Evolutionary conservation across 2,329 filamentous ascomycete species (phyloP), one percentile per base, ranked within the genome.

Genomic region (Penicillium sumatraense): DNA sequence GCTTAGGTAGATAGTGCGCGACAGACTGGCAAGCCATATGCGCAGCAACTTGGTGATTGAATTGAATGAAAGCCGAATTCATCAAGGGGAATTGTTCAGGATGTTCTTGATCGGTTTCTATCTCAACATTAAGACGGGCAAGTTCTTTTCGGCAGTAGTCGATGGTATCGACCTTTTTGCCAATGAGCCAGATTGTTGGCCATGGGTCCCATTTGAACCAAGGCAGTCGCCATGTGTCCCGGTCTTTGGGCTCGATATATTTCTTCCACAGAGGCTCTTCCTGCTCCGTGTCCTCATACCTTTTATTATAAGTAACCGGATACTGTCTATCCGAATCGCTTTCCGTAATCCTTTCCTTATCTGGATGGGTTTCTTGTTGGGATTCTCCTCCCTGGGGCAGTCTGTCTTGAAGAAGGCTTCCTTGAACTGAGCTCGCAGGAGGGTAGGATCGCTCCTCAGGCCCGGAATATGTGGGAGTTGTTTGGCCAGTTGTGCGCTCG

Each of bases 61-160:
- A 99, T 71, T 99, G 95, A 58, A 99, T 92, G 65, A 99, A 99
- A 0, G 95, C 95, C 1, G 93, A 96, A 67, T 90, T 96, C 92
- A 97, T 96, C 44, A 93, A 77, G 0, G 93, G 93, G 59, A 91
- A 98, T 4, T 88, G 86, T 62, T 97, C 93, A 0, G 90, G 89
- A 46, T 95, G 82, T 50, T 88, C 83, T 71, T 99, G 95, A 62
- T 98, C 95, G 41, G 88, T 80, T 64, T 97, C 93, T 51, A 99
- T 97, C 70, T 98, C 93, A 49, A 93, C 69, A 63, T 98, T 99
- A n/a, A 98, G 79, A 13, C 90, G 86, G n/a, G 95, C 93, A 24
- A 99, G 75, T 72, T 98, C 89, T 60, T 87, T 86, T 3, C 95
- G 89, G 64, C 91, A 96, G 80, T 93, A 89, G 68, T 96, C 92